These are phyloP conservation scores for Mucor ambiguus DNA, from an alignment of 371 early-diverging fungal species.

Conservation along the genomic window DNA sequence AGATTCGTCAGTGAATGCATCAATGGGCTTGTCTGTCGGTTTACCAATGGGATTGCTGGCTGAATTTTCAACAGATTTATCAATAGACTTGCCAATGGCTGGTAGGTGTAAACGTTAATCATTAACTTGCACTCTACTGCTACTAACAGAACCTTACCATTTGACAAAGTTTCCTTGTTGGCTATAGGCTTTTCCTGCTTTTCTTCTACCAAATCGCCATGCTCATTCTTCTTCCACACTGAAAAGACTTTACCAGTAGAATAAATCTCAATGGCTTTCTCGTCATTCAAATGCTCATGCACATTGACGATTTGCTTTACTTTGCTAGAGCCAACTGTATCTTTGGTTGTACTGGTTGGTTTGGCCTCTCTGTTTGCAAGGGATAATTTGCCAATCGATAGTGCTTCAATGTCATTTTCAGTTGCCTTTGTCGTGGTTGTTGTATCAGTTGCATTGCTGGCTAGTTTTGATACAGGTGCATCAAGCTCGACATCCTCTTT, in stretches of 20 bases:
- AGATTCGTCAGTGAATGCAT: too few relatives aligned
- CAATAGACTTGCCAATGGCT: not conserved
- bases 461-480: not conserved
- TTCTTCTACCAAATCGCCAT: not conserved
- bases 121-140: not conserved
- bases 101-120: not conserved
- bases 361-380: not conserved
- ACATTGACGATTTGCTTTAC: conserved; percentile 27
- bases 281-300: conserved; percentile 24
- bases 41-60: not conserved
- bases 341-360: not conserved
- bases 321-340: conserved; percentile 6
- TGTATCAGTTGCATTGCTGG: not conserved
- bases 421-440: not conserved
- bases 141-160: not conserved
- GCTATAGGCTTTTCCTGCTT: not conserved
- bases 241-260: conserved; percentile 23
- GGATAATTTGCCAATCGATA: not conserved
- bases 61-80: not conserved
- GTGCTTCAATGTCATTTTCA: not conserved
- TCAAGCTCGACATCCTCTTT: not conserved
- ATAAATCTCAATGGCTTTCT: conserved; percentile 26
- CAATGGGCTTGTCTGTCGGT: not conserved
- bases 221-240: conserved; percentile 22
- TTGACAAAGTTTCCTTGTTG: too few relatives aligned